Conservation (phyloP, 2,329 filamentous ascomycete genomes). For the Talaromyces sp. region DNA sequence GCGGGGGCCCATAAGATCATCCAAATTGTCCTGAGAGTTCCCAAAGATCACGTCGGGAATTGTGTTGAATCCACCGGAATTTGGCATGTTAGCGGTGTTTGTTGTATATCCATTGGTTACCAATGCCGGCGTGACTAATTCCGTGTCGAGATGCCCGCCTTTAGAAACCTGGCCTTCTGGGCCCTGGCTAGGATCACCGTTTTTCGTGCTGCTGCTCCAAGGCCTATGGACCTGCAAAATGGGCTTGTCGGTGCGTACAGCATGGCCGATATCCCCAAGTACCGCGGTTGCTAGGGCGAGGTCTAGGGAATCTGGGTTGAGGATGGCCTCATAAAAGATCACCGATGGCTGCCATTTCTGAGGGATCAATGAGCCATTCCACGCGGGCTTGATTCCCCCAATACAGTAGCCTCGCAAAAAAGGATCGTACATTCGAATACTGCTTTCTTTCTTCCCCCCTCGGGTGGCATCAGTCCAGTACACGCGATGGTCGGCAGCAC, state of each 20-base stretch:
- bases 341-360: conserved; percentile 23
- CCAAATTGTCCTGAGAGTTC: no score
- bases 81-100: background rate
- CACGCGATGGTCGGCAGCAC: background rate
- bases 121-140: background rate
- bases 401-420: conserved; percentile 22
- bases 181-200: conserved; percentile 42
- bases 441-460: conserved; percentile 1
- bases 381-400: conserved; percentile 17
- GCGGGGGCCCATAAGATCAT: no score
- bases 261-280: conserved; percentile 9
- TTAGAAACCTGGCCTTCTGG: conserved; percentile 41
- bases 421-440: conserved; percentile 26
- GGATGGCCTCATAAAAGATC: conserved; percentile 31
- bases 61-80: background rate
- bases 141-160: background rate
- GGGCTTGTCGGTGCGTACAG: background rate
- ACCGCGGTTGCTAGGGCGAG: conserved; percentile 6
- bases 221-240: background rate
- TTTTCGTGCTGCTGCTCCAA: conserved; percentile 37
- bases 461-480: conserved; percentile 11
- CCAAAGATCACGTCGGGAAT: no score
- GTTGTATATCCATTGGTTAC: background rate
- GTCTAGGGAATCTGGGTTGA: conserved; percentile 18
- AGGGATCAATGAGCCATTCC: conserved; percentile 21